phyloP scores from a whole-genome alignment of 2,329 filamentous ascomycete species.

The Penicillium sp. region DNA sequence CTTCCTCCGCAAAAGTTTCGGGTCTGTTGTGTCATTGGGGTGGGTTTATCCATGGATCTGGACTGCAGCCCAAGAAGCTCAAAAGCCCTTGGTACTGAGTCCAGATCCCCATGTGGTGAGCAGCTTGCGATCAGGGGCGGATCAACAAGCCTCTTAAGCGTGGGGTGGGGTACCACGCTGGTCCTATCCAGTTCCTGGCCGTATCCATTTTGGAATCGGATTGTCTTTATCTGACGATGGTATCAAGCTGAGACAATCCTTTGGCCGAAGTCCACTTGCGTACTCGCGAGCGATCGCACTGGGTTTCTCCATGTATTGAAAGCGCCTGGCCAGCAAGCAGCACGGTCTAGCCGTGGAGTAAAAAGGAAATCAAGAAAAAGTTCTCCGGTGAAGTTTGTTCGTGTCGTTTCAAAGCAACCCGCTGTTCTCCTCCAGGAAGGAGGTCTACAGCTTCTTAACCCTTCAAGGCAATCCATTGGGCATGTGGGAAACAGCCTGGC shows the following conservation, averaged over 20 bases:
- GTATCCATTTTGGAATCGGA: neutral
- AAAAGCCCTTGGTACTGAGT: neutral
- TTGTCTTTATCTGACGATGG: neutral
- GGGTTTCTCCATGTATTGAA: slow-evolving; percentile 1
- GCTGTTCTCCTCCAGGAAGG: neutral
- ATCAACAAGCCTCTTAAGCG: neutral
- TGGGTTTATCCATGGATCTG: neutral
- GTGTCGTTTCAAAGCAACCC: neutral
- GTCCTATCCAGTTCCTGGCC: slow-evolving; percentile 9
- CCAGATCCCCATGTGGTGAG: neutral
- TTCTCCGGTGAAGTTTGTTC: slow-evolving; percentile 9
- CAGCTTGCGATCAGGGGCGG: neutral
- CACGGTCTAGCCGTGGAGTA: neutral
- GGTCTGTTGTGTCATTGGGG: slow-evolving; percentile 3
- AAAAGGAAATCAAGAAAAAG: slow-evolving; percentile 8
- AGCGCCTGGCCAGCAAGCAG: slow-evolving; percentile 8
- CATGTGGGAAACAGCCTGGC: slow-evolving; percentile 40
- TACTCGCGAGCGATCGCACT: slow-evolving; percentile 4
- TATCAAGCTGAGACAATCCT: neutral
- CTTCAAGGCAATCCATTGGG: slow-evolving; percentile 37
- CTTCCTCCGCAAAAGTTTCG: slow-evolving; percentile 5
- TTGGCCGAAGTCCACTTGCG: neutral
- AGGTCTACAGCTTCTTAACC: slow-evolving; percentile 6
- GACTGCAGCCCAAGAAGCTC: neutral
- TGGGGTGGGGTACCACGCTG: slow-evolving; percentile 2